phyloP scores from a whole-genome alignment of 2,329 filamentous ascomycete species.

The Phialophora macrospora region DNA sequence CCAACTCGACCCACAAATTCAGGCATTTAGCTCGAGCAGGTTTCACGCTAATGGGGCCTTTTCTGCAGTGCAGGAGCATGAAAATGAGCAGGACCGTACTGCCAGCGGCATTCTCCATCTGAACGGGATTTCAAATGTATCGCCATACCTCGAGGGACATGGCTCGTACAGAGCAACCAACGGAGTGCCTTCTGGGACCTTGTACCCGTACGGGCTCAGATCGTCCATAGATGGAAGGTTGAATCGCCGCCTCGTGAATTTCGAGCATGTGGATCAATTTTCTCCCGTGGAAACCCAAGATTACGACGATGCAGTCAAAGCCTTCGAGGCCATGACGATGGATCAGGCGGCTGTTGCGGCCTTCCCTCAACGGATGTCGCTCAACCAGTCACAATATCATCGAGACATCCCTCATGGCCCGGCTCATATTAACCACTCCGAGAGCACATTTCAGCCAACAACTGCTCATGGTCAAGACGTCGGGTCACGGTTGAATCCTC shows the following conservation, averaged over 20 bases:
- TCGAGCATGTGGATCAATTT: conserved; percentile 19
- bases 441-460: conserved; percentile 40
- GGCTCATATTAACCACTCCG: conserved; percentile 37
- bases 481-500: conserved; percentile 41
- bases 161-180: conserved; percentile 5
- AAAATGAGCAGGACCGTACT: conserved; percentile 8
- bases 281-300: conserved; percentile 3
- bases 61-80: conserved; percentile 10
- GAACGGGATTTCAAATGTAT: conserved; percentile 1
- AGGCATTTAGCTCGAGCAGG: conserved; percentile 18
- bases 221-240: conserved; percentile 8
- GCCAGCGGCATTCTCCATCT: not conserved
- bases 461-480: conserved; percentile 41
- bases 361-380: conserved; percentile 20
- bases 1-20: conserved; percentile 21
- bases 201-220: conserved; percentile 10
- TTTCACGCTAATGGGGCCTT: conserved; percentile 23
- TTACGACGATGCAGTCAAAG: conserved; percentile 20
- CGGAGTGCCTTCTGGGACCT: not conserved
- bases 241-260: conserved; percentile 1
- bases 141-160: conserved; percentile 6
- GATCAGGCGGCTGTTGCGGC: conserved; percentile 17
- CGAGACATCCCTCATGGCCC: conserved; percentile 10
- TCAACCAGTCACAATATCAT: conserved; percentile 20
- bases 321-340: conserved; percentile 23